Base-by-base conservation (phyloP, 78 protist genomes). In the Cavenderia fasciculata region DNA sequence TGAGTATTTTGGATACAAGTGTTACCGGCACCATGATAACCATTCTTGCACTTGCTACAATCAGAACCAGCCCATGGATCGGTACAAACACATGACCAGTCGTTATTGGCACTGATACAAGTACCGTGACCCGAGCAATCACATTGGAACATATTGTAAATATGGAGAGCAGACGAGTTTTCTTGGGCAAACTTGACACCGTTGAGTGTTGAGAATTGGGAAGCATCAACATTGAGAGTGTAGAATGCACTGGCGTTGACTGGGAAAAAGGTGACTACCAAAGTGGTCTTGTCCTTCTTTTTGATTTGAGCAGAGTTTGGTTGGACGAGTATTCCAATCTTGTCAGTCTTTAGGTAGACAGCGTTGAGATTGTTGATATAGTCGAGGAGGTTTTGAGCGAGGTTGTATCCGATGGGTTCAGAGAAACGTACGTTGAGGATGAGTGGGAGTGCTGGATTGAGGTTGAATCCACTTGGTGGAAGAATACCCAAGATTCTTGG, bases 31-130 rank as follows among this genome's bases (percentile, higher is more conserved):
- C 82, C 86, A 52, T 85, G 92, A 38, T 85, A 85, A 2, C 92
- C 92, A 23, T n/a, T 44, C 27, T 70, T 69, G 40, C 92, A 85
- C 34, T 44, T 62, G 33, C 57, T 34, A 62, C 92, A 85, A 31
- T 85, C 92, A 4, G 18, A 33, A 4, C 92, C 92, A 11, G 82
- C 54, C 92, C 92, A 85, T 46, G 92, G 92, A 73, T 69, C 82
- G 29, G 59, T 25, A 49, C 92, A 85, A 14, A 27, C 33, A 49
- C 92, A 85, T 3, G 2, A 7, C 2, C 14, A 8, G 4, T 33
- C 71, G 0, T 49, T 21, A 10, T 7, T 43, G 21, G 56, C 11
- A 19, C 16, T 19, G 5, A 52, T 3, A 40, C 92, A 85, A 2
- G 18, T 40, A 27, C 92, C 92, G 25, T 85, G 78, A 3, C 76